Base-by-base conservation (phyloP, 305 asterid species). In the Fraxinus latifolia region DNA sequence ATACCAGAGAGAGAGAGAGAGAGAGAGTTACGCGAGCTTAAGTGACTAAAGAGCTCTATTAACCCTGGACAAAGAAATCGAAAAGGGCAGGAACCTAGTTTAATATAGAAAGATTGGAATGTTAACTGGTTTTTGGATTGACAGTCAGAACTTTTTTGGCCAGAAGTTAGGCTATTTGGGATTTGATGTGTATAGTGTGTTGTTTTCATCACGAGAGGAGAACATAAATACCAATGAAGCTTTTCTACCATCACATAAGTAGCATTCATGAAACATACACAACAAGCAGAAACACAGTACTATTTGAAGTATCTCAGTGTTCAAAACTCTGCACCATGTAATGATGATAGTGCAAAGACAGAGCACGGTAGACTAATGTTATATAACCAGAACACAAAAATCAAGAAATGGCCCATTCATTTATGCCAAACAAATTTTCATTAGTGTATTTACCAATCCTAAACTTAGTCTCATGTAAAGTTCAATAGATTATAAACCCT, bases 381-480 rank as follows among this genome's bases (percentile, higher is more conserved):
- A 44, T 7, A 73, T 15, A 84, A 62, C 67, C 53, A 34, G 31
- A 74, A 21, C 73, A 78, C 42, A 15, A 39, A 60, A 15, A 23
- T 19, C 47, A 53, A 73, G 58, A 37, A 39, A 75, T 50, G 33
- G 60, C 37, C 36, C 17, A 62, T 34, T 72, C 77, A 21, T 65
- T 21, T 33, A 58, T 79, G 74, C 67, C 36, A 80, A 27, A 74
- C 14, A 76, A 27, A 23, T 2, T 9, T 27, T 36, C 19, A 17
- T 70, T 25, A 32, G 14, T 23, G 50, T 67, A 44, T 44, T 27
- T 47, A 11, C 25, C 31, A 70, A 81, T 77, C 75, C 72, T 53
- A 82, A 32, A 75, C 58, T 70, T 50, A 29, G n/a, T 37, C 55
- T 37, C 77, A 39, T 15, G 33, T 60, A 76, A 82, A 47, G 80